These are phyloP conservation scores for Phialophora chinensis DNA, from an alignment of 2,329 filamentous ascomycete genomes.

Conservation along the genomic window DNA sequence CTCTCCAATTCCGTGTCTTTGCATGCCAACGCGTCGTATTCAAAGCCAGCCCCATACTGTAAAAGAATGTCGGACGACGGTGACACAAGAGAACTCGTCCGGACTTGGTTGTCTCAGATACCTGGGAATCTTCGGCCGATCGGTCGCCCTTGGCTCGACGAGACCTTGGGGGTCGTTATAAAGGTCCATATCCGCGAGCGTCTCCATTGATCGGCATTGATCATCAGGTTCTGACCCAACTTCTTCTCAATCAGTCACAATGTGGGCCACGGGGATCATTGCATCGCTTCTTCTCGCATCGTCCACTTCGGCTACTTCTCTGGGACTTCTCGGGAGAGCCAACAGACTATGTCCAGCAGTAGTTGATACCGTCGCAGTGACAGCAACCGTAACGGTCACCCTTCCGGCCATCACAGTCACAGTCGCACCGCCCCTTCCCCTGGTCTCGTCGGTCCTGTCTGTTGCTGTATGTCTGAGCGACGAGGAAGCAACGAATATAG, in stretches of 20 bases:
- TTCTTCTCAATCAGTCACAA: not conserved
- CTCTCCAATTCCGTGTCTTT: not conserved
- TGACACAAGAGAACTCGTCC: slow-evolving; percentile 11
- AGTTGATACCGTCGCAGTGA: slow-evolving; percentile 6
- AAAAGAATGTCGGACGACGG: slow-evolving; percentile 12
- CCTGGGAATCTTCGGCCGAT: not conserved
- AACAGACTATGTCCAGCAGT: slow-evolving; percentile 10
- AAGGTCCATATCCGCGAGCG: not conserved
- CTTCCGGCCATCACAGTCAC: slow-evolving; percentile 9
- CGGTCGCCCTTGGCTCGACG: not conserved
- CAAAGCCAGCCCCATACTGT: not conserved
- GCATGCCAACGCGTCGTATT: not conserved
- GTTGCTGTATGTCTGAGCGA: slow-evolving; percentile 19
- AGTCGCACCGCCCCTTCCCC: slow-evolving; percentile 2
- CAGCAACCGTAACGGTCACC: slow-evolving; percentile 7
- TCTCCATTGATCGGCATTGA: not conserved
- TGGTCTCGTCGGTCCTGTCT: not conserved
- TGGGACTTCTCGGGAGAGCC: slow-evolving; percentile 5
- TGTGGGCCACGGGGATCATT: slow-evolving; percentile 7
- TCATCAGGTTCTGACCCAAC: not conserved
- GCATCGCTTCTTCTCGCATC: slow-evolving; percentile 8
- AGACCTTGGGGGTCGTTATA: not conserved
- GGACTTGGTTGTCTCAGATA: slow-evolving; percentile 15
- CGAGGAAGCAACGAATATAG: slow-evolving; percentile 21
- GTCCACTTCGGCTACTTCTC: slow-evolving; percentile 8